A percentile compares a stretch with the other conserved stretches of the same genome.
These are phyloP conservation scores for Mimosa bimucronata DNA, from an alignment of 306 rosid genomes.

Conservation along the genomic window DNA sequence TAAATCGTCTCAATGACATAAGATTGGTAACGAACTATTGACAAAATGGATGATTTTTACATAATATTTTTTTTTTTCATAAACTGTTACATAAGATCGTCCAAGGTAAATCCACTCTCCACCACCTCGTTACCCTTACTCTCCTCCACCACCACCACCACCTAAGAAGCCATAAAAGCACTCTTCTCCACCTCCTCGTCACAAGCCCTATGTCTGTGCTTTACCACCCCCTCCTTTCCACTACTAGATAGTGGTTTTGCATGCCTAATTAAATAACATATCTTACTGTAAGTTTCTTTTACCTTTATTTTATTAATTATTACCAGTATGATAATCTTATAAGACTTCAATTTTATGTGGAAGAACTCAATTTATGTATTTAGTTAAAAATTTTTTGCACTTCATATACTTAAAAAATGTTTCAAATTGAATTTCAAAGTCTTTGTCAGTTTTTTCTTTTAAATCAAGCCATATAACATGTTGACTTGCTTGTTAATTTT, in stretches of 20 bases:
- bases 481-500: not conserved
- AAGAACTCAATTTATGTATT: not conserved
- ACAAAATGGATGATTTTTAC: not conserved
- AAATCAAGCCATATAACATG: not conserved
- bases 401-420: not conserved
- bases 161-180: conserved; percentile 1
- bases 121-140: not conserved
- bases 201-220: too few species aligned
- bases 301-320: not conserved
- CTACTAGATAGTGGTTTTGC: conserved; percentile 45
- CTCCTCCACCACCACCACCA: conserved; percentile 13
- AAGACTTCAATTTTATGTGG: not conserved
- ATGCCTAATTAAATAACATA: not conserved
- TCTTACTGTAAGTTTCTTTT: conserved; percentile 39
- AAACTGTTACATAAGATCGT: too few species aligned
- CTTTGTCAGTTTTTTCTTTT: not conserved
- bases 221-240: too few species aligned
- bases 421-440: not conserved
- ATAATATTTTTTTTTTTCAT: not conserved
- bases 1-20: not conserved
- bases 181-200: not conserved
- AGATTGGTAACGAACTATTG: not conserved
- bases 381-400: not conserved
- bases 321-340: not conserved
- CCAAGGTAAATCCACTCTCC: conserved; percentile 40